phyloP scores from a whole-genome alignment of 257 asterid genomes.

The Solanum tarapatanum region DNA sequence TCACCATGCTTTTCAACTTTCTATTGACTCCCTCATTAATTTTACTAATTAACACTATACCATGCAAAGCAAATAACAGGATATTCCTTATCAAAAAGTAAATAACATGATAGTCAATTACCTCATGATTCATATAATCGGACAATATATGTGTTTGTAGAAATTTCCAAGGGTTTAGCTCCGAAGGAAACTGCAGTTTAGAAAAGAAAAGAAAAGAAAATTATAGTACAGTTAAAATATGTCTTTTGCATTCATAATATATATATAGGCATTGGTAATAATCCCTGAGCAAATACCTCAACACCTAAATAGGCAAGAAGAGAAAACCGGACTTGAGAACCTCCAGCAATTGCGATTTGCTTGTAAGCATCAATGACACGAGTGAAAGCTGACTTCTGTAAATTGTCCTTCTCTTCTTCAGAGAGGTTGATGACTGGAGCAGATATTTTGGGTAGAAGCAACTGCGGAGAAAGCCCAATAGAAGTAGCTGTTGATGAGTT shows the following conservation, averaged over 20 bases:
- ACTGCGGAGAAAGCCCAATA: constrained; percentile 26
- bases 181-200: constrained; percentile 69
- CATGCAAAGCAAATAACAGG: not conserved
- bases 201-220: not conserved
- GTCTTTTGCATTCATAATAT: not conserved
- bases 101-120: constrained; percentile 17
- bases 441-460: constrained; percentile 82
- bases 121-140: constrained; percentile 87
- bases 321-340: constrained; percentile 73
- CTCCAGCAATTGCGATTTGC: constrained; percentile 71
- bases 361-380: constrained; percentile 86
- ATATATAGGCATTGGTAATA: not conserved
- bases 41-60: not conserved
- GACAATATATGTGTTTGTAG: constrained; percentile 62
- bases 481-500: constrained; percentile 59
- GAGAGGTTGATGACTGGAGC: constrained; percentile 69
- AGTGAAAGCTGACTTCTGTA: constrained; percentile 59
- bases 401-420: constrained; percentile 67
- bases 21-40: not conserved
- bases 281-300: constrained; percentile 45
- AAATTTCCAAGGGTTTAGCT: constrained; percentile 83
- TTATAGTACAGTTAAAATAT: not conserved
- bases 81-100: not conserved
- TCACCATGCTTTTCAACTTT: not conserved
- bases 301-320: constrained; percentile 75